Percentiles rank a stretch among this genome's conserved stretches.
Conservation (phyloP, 2,329 filamentous ascomycete genomes). For the Penicillium glabrum region DNA sequence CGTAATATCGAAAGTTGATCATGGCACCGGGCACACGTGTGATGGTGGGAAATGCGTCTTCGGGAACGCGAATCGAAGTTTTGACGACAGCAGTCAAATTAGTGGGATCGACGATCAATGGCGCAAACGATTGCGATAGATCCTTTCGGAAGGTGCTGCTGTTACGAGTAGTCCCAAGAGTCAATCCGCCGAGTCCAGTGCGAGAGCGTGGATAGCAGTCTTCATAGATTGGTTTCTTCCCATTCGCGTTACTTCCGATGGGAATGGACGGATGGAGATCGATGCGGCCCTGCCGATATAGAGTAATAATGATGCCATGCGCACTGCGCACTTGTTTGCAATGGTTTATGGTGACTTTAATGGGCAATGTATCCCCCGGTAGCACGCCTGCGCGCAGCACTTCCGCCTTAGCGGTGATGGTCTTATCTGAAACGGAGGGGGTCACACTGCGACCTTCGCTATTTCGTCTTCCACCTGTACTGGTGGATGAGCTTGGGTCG, state of each 20-base stretch:
- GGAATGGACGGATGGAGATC: constrained; percentile 70
- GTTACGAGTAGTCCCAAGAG: constrained; percentile 79
- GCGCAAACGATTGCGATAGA: constrained; percentile 81
- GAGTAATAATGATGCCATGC: constrained; percentile 86
- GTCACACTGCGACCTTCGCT: constrained; percentile 54
- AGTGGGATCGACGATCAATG: constrained; percentile 80
- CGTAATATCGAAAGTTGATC: constrained; percentile 91
- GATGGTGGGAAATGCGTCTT: constrained; percentile 91
- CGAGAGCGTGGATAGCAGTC: constrained; percentile 85
- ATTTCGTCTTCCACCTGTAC: constrained; percentile 36
- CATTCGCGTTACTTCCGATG: constrained; percentile 61
- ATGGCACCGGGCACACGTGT: constrained; percentile 84
- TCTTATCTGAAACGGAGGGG: constrained; percentile 64
- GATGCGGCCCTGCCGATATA: constrained; percentile 88
- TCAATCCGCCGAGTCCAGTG: constrained; percentile 82
- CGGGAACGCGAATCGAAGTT: constrained; percentile 80
- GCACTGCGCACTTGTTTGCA: constrained; percentile 87
- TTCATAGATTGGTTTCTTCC: constrained; percentile 70
- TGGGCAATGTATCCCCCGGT: constrained; percentile 77
- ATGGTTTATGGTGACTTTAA: constrained; percentile 81
- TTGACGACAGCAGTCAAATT: constrained; percentile 78
- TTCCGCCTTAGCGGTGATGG: constrained; percentile 83
- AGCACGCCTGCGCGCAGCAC: constrained; percentile 79
- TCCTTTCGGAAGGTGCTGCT: constrained; percentile 96
- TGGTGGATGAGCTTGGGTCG: constrained; percentile 42